Evolutionary conservation across 1,139 yeast species (phyloP), one percentile per base, ranked within the genome.

Genomic region (Spencermartinsiella ligniputridi): DNA sequence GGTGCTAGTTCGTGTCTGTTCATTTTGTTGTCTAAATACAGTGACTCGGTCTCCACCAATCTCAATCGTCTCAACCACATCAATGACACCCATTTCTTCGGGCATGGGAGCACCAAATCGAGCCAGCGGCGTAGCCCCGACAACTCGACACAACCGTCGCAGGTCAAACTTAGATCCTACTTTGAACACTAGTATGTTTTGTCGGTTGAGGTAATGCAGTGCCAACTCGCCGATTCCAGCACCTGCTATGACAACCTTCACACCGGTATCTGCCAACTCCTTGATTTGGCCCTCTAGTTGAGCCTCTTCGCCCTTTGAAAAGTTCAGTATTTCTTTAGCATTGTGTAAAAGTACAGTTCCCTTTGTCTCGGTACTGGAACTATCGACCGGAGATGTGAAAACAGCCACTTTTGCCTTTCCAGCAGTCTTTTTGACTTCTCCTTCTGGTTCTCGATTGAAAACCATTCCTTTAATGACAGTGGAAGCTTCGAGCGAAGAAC

Each of bases 41-140:
- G 98, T 92, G 35, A 92, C 98, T 64, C 97, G 79, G 68, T 94
- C 97, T 45, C 97, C 97, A 55, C 98, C 98, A 61, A 92, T 88
- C 70, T 92, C 98, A 57, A 79, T 78, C 18, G 96, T 85, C 70
- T 87, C 96, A 42, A 94, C 92, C 21, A 83, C 67, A 64, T 92
- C 98, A 52, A 92, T 78, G 37, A 76, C 67, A 47, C 98, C 98
- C 75, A 86, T 78, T 68, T 92, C 97, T 60, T 90, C 96, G 12
- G 96, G 92, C 71, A 86, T 79, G 57, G 97, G 97, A 1, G 96
- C 96, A 53, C 96, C 97, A 48, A 94, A 75, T 67, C 97, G 78
- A 43, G 97, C 95, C 61, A 90, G 74, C 46, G 98, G 97, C 17
- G 97, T 85, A 36, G 97, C 97, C 41, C 97, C 97, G 70, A 97